A percentile compares a stretch with the other conserved stretches of the same genome.
These are phyloP conservation scores for Paecilomyces sp. DNA, from an alignment of 2,329 filamentous ascomycete genomes.

Conservation along the genomic window DNA sequence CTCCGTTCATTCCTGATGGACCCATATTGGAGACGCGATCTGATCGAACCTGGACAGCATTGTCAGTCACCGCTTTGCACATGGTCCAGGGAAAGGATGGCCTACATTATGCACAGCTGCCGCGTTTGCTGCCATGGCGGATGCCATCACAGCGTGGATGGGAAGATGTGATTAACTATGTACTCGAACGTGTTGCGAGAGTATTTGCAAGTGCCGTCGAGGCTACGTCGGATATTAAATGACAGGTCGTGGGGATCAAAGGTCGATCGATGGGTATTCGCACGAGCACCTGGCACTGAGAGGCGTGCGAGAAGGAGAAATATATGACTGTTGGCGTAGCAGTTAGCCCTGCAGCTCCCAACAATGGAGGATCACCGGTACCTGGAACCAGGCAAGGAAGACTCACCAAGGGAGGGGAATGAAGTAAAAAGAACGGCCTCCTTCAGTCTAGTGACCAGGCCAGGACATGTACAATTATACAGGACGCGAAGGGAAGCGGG, in stretches of 20 bases:
- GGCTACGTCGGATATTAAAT: slow-evolving; percentile 13
- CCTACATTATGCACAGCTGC: slow-evolving; percentile 31
- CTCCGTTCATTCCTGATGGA: slow-evolving; percentile 26
- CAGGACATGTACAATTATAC: slow-evolving; percentile 24
- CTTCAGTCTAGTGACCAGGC: slow-evolving; percentile 14
- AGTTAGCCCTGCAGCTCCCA: slow-evolving; percentile 1
- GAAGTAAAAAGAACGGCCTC: slow-evolving; percentile 6
- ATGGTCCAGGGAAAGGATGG: slow-evolving; percentile 2
- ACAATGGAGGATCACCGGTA: slow-evolving; percentile 4
- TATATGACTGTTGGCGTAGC: slow-evolving; percentile 16
- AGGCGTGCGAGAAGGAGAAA: slow-evolving; percentile 15
- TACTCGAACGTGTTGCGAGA: slow-evolving; percentile 14
- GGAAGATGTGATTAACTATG: slow-evolving; percentile 14
- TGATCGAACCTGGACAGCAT: slow-evolving; percentile 19
- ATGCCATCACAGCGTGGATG: slow-evolving; percentile 22
- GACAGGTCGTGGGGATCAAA: slow-evolving; percentile 11
- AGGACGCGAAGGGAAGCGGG: slow-evolving; percentile 18
- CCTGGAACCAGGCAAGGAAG: slow-evolving; percentile 9
- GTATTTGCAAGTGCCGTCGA: slow-evolving; percentile 10
- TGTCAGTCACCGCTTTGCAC: slow-evolving; percentile 7
- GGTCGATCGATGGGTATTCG: slow-evolving; percentile 20
- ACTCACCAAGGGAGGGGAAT: slow-evolving; percentile 8
- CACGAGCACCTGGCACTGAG: slow-evolving; percentile 23
- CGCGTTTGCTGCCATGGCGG: slow-evolving; percentile 29
- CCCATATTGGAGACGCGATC: slow-evolving; percentile 33